Base-by-base conservation (phyloP, 2,329 filamentous ascomycete genomes). In the Cytospora chrysosperma region DNA sequence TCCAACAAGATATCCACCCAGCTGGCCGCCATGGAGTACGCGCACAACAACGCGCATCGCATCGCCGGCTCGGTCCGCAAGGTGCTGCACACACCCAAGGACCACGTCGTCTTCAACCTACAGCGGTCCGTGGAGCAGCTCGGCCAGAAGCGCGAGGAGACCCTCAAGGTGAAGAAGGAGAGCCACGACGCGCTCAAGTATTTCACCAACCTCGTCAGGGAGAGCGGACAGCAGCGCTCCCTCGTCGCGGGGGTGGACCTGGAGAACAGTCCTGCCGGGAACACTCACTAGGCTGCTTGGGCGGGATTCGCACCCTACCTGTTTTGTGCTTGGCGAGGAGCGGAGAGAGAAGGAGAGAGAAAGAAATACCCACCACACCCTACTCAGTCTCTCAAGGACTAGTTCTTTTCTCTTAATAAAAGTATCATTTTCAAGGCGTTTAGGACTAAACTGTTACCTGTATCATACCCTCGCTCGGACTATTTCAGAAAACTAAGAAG, bases 131-230 rank as follows among this genome's bases (percentile, higher is more conserved):
- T 97, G 55, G 93, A 98, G 77, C 88, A 95, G 70, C 85, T 98
- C 13, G 88, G 86, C 65, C 79, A 81, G 62, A 89, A 91, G 73
- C 89, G 90, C 69, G 90, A 95, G 69, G 91, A 97, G 73, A 95
- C 92, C 10, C 82, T 85, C 72, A 96, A 95, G 79, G 84, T 92
- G 65, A 88, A 88, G 75, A 82, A 81, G 37, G 94, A 98, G 77
- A 95, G 92, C 72, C 90, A 96, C 73, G 88, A 92, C 34, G 95
- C 95, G 8, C 81, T 86, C 68, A 96, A 94, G 76, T 98, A 96
- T 79, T 99, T 99, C 75, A 81, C 86, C 59, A 95, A 96, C 71
- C 83, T 99, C 21, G 87, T 95, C 59, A 84, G 90, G 65, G 83
- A 88, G 69, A 87, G 83, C 65, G 79, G 79, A 24, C 76, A 79